A percentile compares a stretch with the other conserved stretches of the same genome.
Conservation (phyloP, 2,329 filamentous ascomycete genomes). For the Nemania sp. region DNA sequence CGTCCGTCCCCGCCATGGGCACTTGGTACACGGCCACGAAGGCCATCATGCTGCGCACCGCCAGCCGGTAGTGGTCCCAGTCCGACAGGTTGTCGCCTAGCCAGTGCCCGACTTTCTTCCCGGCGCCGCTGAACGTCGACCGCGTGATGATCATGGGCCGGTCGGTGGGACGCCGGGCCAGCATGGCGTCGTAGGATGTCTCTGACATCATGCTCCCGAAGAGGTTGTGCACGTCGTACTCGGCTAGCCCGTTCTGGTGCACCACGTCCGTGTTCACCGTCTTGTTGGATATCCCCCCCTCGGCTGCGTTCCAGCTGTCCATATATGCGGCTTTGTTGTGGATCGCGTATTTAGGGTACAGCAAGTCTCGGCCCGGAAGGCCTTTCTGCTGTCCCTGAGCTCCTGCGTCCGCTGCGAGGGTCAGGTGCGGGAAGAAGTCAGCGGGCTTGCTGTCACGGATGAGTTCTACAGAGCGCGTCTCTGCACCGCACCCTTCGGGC, state of each 20-base stretch:
- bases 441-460: constrained; percentile 37
- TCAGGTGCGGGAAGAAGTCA: constrained; percentile 28
- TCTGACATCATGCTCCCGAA: constrained; percentile 78
- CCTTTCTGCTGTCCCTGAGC: constrained; percentile 52
- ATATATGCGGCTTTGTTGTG: constrained; percentile 60
- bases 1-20: constrained; percentile 71
- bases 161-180: constrained; percentile 61
- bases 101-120: constrained; percentile 65
- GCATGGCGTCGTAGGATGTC: constrained; percentile 67
- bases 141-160: constrained; percentile 75
- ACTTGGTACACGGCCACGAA: constrained; percentile 69
- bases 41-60: constrained; percentile 61
- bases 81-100: constrained; percentile 60
- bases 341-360: constrained; percentile 67
- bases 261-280: constrained; percentile 69
- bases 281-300: constrained; percentile 56
- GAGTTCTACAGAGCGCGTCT: constrained; percentile 27
- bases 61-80: constrained; percentile 63
- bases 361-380: constrained; percentile 63
- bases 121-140: constrained; percentile 74
- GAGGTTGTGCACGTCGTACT: constrained; percentile 78
- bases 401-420: constrained; percentile 31
- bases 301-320: constrained; percentile 46
- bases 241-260: constrained; percentile 66
- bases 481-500: constrained; percentile 50